These are phyloP conservation scores for Claviceps spartinae DNA, from an alignment of 2,329 filamentous ascomycete genomes.

Conservation along the genomic window DNA sequence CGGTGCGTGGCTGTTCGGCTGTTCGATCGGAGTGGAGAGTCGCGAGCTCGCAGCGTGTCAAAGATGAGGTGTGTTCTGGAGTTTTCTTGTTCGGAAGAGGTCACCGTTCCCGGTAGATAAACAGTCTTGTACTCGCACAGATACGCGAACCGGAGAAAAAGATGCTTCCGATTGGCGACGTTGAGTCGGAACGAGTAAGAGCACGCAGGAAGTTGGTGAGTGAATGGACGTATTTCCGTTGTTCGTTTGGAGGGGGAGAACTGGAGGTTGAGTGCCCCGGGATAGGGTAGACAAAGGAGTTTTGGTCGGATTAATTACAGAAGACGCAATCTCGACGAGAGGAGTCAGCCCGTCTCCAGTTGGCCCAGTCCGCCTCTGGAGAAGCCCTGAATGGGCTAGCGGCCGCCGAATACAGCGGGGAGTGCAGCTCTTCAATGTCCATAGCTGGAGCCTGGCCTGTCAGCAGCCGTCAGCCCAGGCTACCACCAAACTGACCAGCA, in stretches of 20 bases:
- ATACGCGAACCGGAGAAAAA: not conserved
- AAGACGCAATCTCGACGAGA: not conserved
- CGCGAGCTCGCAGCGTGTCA: not conserved
- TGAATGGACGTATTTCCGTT: not conserved
- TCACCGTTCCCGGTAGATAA: not conserved
- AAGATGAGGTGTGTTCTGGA: conserved; percentile 1
- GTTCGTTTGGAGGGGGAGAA: not conserved
- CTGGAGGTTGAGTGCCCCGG: no score
- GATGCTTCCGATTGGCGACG: not conserved
- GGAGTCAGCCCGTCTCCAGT: not conserved
- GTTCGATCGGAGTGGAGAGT: conserved; percentile 1
- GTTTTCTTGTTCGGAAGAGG: not conserved
- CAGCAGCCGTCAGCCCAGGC: no score
- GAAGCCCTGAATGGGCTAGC: no score
- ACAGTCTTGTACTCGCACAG: not conserved
- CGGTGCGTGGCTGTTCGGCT: not conserved
- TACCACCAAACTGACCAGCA: no score
- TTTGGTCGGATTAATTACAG: not conserved
- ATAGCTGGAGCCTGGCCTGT: no score
- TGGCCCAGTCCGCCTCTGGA: not conserved
- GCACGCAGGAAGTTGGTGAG: not conserved
- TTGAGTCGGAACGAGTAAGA: not conserved
- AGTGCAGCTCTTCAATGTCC: no score
- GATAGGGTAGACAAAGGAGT: not conserved
- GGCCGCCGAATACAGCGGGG: no score